A percentile compares a stretch with the other conserved stretches of the same genome.
phyloP scores from a whole-genome alignment of 129 eudicot genomes.

The Centaurea solstitialis region DNA sequence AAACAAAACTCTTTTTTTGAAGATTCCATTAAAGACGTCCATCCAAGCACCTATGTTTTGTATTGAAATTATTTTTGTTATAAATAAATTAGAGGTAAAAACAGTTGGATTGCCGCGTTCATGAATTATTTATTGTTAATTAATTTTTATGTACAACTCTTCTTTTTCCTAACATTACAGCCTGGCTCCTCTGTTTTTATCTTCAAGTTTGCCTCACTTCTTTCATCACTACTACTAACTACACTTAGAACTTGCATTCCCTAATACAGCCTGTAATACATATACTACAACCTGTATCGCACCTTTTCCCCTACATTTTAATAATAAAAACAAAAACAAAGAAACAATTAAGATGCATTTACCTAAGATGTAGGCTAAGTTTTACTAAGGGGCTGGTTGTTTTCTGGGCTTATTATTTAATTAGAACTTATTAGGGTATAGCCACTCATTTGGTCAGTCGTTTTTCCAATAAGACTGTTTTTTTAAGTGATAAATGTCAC shows the following conservation, averaged over 20 bases:
- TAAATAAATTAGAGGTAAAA: not conserved
- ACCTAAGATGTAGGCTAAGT: no score
- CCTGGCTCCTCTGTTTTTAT: conserved; percentile 15
- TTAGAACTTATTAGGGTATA: no score
- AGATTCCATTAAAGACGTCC: not conserved
- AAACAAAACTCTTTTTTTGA: no score
- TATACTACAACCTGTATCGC: conserved; percentile 2
- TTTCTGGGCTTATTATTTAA: no score
- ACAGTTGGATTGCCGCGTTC: conserved; percentile 14
- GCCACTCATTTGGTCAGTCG: no score
- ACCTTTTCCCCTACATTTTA: no score
- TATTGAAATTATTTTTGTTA: not conserved
- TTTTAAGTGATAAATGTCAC: no score
- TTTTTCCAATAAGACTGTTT: no score
- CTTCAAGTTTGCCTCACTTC: conserved; percentile 1
- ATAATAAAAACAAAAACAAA: no score
- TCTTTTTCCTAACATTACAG: conserved; percentile 25
- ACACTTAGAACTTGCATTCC: not conserved
- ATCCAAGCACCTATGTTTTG: not conserved
- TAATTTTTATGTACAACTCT: not conserved
- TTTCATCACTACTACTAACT: not conserved
- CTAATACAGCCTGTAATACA: conserved; percentile 11
- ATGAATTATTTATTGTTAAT: not conserved
- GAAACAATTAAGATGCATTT: no score
- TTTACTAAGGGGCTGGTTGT: no score